Conservation (phyloP, 1,284 basidiomycete species). For the Athelia sp. region DNA sequence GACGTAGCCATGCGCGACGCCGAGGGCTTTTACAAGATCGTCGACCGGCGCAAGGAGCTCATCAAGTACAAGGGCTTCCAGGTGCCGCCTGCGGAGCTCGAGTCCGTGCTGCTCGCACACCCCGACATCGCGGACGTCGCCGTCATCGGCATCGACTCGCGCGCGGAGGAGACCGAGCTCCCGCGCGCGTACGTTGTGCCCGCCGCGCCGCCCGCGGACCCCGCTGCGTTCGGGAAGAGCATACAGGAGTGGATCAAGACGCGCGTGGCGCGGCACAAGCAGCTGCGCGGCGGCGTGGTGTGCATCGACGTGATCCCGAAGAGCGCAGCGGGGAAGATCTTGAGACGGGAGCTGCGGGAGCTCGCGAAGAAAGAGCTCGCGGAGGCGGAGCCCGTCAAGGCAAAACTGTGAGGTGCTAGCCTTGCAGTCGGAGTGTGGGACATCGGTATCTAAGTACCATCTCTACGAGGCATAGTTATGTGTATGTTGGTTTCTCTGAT, state of each 20-base stretch:
- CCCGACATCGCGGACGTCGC: conserved; percentile 68
- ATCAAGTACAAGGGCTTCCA: conserved; percentile 71
- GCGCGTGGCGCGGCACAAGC: conserved; percentile 64
- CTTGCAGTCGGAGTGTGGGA: no score
- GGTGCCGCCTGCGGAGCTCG: conserved; percentile 84
- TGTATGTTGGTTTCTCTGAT: no score
- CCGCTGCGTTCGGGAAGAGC: conserved; percentile 34
- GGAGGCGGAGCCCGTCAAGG: neutral
- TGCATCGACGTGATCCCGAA: conserved; percentile 45
- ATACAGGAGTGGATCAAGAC: conserved; percentile 59
- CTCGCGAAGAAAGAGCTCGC: conserved; percentile 32
- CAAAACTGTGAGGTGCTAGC: neutral
- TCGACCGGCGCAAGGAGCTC: conserved; percentile 74
- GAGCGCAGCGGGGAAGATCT: conserved; percentile 70
- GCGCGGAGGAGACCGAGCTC: conserved; percentile 67
- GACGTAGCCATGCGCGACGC: conserved; percentile 62
- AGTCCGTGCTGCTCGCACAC: conserved; percentile 68
- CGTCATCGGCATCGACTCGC: conserved; percentile 65
- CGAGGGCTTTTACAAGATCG: conserved; percentile 63
- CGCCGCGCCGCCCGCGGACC: neutral
- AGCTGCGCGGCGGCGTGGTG: conserved; percentile 59
- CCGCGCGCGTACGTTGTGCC: conserved; percentile 45
- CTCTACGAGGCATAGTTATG: no score
- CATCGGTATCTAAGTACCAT: no score
- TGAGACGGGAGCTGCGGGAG: conserved; percentile 58